Evolutionary conservation across 2,329 filamentous ascomycete species (phyloP).

Genomic region (Pseudogymnoascus sp.): DNA sequence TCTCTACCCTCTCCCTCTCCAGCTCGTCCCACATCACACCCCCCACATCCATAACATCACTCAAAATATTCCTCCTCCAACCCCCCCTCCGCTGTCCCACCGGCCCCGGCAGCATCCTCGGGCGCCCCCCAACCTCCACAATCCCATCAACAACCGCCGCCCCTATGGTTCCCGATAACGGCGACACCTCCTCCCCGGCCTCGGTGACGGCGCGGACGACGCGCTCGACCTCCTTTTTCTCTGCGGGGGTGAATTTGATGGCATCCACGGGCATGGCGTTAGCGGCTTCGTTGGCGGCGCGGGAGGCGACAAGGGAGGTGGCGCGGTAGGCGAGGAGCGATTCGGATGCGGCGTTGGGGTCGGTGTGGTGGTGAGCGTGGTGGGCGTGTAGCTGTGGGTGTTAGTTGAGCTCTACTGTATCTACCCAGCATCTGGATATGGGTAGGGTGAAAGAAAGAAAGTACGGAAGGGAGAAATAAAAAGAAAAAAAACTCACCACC

Average conservation of each 20-base stretch:
- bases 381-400: not conserved
- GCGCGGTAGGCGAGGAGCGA: not conserved
- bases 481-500: not conserved
- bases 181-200: not conserved
- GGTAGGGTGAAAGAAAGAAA: not conserved
- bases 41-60: no score
- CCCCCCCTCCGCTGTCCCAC: no score
- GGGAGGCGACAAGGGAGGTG: not conserved
- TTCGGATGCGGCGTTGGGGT: not conserved
- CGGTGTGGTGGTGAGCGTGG: not conserved
- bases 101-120: no score
- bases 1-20: not conserved
- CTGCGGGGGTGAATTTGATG: not conserved
- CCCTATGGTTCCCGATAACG: no score
- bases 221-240: not conserved
- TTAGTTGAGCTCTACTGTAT: not conserved
- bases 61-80: no score
- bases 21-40: not conserved
- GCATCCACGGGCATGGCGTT: not conserved
- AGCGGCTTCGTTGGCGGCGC: not conserved
- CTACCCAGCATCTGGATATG: not conserved
- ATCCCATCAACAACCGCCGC: no score
- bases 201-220: not conserved
- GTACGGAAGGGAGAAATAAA: not conserved
- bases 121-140: no score